These are phyloP conservation scores for Conoideocrella luteorostrata DNA, from an alignment of 2,329 filamentous ascomycete species.

Conservation along the genomic window DNA sequence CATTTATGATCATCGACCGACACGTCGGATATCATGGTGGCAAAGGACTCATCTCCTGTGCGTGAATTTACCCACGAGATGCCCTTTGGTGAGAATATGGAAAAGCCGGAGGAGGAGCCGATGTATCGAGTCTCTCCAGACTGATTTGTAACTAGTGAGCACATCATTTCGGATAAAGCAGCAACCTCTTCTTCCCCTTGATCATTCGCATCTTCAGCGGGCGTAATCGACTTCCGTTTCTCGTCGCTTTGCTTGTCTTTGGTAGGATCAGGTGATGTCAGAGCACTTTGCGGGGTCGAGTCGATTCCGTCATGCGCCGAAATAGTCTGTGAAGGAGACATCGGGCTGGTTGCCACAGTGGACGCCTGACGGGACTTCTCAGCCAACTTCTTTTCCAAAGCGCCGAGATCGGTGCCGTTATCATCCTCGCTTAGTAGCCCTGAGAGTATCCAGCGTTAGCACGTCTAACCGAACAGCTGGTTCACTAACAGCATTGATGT, in stretches of 20 bases:
- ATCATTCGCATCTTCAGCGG: constrained; percentile 37
- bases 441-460: constrained; percentile 18
- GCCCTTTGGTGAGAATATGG: constrained; percentile 96
- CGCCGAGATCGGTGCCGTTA: constrained; percentile 79
- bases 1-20: constrained; percentile 90
- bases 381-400: constrained; percentile 69
- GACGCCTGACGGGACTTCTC: constrained; percentile 51
- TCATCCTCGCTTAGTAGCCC: constrained; percentile 81
- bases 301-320: constrained; percentile 35
- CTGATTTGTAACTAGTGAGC: constrained; percentile 90
- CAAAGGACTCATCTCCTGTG: constrained; percentile 91
- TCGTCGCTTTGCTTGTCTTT: constrained; percentile 28
- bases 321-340: constrained; percentile 43
- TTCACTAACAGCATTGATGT: neutral
- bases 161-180: constrained; percentile 96
- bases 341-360: constrained; percentile 37
- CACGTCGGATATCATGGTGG: constrained; percentile 89
- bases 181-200: constrained; percentile 64
- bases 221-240: constrained; percentile 30
- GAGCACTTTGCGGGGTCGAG: constrained; percentile 47
- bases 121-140: constrained; percentile 94
- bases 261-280: constrained; percentile 45
- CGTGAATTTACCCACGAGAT: constrained; percentile 98
- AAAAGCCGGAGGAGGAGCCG: constrained; percentile 96
- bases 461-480: no score